Base-by-base conservation (phyloP, 257 asterid species). In the Rauvolfia tetraphylla region DNA sequence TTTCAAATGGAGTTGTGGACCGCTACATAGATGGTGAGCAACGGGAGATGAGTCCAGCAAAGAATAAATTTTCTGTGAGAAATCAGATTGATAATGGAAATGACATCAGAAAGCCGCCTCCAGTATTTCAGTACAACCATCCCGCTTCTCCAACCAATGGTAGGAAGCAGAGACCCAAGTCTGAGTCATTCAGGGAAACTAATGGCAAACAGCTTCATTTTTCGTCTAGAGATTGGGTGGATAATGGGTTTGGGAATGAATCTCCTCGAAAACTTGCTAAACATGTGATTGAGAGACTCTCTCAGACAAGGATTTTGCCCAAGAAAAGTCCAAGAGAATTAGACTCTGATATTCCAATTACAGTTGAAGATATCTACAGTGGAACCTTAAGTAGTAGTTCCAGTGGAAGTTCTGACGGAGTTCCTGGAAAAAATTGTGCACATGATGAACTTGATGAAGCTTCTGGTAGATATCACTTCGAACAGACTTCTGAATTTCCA, bases 21-120 rank as follows among this genome's bases (percentile, higher is more conserved):
- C 96, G 92, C 61, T 96, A 86, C 80, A 90, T 96, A 73, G 97
- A 90, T 85, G 98, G 96, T 74, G 99, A 96, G 81, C 96, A 92
- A 76, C 90, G 88, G 77, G 92, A 86, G 76, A 88, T 68, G 81
- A 78, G 77, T 75, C 86, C 82, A 65, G 57, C 77, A 44, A 86
- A 72, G 71, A 79, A 69, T 75, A 83, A 79, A 72, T 75, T 76
- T 80, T 85, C 86, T 41, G 57, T 8, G 71, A 85, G 78, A 78
- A 83, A 82, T 83, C 89, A 86, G 69, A 67, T 56, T 78, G 90
- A 79, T 71, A 81, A 78, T 76, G 90, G 88, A 38, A 84, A 83
- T 78, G 79, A 72, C 56, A 82, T 74, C 68, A 86, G 74, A 61
- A 87, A 88, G 79, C 86, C 85, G 63, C 92, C 87, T 10, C 92